These are phyloP conservation scores for Angomonas ambiguus DNA, from an alignment of 208 protist genomes.

Conservation along the genomic window DNA sequence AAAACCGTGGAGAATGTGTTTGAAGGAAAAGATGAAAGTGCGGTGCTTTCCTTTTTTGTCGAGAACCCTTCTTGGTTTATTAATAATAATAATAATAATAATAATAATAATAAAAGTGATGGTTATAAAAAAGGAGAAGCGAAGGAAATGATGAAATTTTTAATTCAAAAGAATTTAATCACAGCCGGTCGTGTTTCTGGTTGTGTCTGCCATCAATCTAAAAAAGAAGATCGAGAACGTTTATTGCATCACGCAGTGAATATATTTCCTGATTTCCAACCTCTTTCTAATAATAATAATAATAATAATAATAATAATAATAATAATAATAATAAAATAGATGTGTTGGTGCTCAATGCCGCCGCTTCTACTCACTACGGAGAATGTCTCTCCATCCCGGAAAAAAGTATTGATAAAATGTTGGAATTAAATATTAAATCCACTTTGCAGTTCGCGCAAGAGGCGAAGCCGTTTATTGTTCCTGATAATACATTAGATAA, in stretches of 20 bases:
- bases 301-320: too few relatives aligned
- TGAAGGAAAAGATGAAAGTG: not conserved
- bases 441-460: not conserved
- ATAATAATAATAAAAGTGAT: not conserved
- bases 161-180: not conserved
- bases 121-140: not conserved
- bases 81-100: not conserved
- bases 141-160: slow-evolving; percentile 1
- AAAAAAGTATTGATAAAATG: slow-evolving; percentile 2
- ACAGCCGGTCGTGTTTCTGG: not conserved
- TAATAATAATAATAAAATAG: too few relatives aligned
- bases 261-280: not conserved
- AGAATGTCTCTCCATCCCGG: not conserved
- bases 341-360: not conserved
- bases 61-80: too few relatives aligned
- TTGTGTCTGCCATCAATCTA: not conserved
- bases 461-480: not conserved
- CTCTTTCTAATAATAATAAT: too few relatives aligned
- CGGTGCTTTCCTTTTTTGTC: not conserved
- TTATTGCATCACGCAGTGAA: not conserved
- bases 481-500: not conserved
- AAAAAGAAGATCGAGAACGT: not conserved
- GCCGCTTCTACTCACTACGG: not conserved
- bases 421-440: not conserved
- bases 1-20: not conserved